Evolutionary conservation across 1,139 yeast genomes (phyloP).

Genomic region (Diutina scorzettiae): DNA sequence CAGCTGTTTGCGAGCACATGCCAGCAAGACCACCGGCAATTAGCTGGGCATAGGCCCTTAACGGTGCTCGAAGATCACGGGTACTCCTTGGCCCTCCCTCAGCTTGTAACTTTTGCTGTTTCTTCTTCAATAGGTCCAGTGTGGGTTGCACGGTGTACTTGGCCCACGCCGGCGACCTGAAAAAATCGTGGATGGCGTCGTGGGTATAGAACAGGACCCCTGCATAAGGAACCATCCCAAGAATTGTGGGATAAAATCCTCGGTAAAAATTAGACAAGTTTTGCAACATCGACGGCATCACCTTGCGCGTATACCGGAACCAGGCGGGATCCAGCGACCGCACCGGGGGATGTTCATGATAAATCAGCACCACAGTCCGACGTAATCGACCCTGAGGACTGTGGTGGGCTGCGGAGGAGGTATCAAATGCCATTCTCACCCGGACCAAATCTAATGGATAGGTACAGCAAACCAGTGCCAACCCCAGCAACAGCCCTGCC

Average conservation of each 20-base stretch:
- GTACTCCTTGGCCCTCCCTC: slow-evolving; percentile 19
- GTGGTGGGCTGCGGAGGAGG: slow-evolving; percentile 28
- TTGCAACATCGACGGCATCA: slow-evolving; percentile 24
- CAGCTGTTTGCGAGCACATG: slow-evolving; percentile 88
- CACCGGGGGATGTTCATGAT: slow-evolving; percentile 47
- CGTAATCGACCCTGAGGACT: slow-evolving; percentile 37
- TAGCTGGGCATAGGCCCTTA: slow-evolving; percentile 84
- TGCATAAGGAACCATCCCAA: slow-evolving; percentile 97
- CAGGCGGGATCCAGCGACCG: slow-evolving; percentile 24
- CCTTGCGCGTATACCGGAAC: slow-evolving; percentile 23
- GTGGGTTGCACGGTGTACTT: slow-evolving; percentile 39
- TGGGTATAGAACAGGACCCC: slow-evolving; percentile 95
- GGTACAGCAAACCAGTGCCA: slow-evolving; percentile 77
- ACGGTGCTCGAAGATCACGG: slow-evolving; percentile 49
- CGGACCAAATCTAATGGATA: slow-evolving; percentile 87
- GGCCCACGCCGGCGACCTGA: slow-evolving; percentile 45
- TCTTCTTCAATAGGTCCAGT: slow-evolving; percentile 9
- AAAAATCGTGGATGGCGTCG: slow-evolving; percentile 77
- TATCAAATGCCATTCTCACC: slow-evolving; percentile 85
- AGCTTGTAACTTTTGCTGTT: slow-evolving; percentile 13
- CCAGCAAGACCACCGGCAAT: slow-evolving; percentile 95
- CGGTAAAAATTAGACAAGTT: slow-evolving; percentile 68
- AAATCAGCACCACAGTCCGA: slow-evolving; percentile 43
- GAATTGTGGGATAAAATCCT: slow-evolving; percentile 86
- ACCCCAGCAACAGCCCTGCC: slow-evolving; percentile 86